These are phyloP conservation scores for Tuber microsphaerosporum DNA, from an alignment of 495 filamentous ascomycete genomes.

Conservation along the genomic window DNA sequence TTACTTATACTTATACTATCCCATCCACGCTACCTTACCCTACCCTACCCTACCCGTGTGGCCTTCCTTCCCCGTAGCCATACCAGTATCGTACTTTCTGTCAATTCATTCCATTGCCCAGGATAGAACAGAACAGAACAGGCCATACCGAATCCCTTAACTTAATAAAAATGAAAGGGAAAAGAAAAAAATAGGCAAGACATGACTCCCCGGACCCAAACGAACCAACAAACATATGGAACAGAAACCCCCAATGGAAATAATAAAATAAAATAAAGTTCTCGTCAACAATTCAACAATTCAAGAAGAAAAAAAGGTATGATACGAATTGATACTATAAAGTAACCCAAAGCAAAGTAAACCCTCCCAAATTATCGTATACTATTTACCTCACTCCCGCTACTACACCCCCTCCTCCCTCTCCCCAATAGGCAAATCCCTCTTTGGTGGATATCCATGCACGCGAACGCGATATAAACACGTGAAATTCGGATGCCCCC, in stretches of 20 bases:
- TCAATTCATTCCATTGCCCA: not conserved
- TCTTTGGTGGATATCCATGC: conserved; percentile 28
- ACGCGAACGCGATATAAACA: conserved; percentile 39
- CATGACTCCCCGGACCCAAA: conserved; percentile 10
- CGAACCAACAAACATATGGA: not conserved
- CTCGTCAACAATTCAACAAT: not conserved
- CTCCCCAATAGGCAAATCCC: conserved; percentile 5
- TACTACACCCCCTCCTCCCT: not conserved
- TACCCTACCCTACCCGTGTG: not conserved
- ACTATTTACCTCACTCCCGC: conserved; percentile 9
- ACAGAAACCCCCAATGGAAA: conserved; percentile 20
- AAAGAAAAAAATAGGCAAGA: not conserved
- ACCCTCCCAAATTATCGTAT: conserved; percentile 6
- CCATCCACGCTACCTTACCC: not conserved
- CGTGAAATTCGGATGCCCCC: conserved; percentile 38
- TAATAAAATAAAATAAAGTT: conserved; percentile 15
- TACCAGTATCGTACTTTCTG: not conserved
- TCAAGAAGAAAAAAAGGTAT: conserved; percentile 8
- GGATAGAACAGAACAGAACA: not conserved
- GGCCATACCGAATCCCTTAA: not conserved
- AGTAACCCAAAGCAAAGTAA: conserved; percentile 9
- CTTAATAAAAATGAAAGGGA: conserved; percentile 9
- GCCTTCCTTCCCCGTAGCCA: not conserved
- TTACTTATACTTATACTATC: not conserved
- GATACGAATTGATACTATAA: not conserved